These are phyloP conservation scores for Lophiostoma macrostomum DNA, from an alignment of 495 filamentous ascomycete species.

Conservation along the genomic window DNA sequence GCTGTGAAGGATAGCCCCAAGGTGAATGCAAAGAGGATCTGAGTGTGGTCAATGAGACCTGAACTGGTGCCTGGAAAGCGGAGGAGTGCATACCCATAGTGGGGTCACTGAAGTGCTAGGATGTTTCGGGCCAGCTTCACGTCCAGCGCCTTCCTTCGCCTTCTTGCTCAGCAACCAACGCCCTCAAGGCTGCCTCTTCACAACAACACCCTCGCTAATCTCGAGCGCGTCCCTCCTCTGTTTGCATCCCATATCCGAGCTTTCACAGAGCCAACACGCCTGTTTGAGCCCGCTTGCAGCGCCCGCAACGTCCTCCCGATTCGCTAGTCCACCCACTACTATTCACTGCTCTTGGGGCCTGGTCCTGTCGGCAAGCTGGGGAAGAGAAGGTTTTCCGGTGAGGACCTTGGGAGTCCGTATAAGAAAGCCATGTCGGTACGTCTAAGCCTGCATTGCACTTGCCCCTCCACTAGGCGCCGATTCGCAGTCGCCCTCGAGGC, in stretches of 20 bases:
- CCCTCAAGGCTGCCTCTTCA: not conserved
- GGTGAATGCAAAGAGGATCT: too few species aligned
- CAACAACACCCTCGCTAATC: not conserved
- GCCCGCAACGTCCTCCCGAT: not conserved
- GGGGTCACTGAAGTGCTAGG: slow-evolving; percentile 13
- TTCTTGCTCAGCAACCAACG: not conserved
- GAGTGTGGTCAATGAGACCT: too few species aligned
- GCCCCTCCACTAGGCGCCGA: not conserved
- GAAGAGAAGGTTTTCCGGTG: slow-evolving; percentile 82
- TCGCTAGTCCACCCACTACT: slow-evolving; percentile 9
- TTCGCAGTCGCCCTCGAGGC: not conserved
- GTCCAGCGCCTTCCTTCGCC: slow-evolving; percentile 18
- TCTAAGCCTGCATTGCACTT: slow-evolving; percentile 13
- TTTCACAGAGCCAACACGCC: too few species aligned
- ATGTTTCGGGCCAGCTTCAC: slow-evolving; percentile 16
- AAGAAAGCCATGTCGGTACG: slow-evolving; percentile 86
- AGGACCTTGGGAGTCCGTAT: slow-evolving; percentile 65
- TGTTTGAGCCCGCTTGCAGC: not conserved
- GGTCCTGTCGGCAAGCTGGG: slow-evolving; percentile 62
- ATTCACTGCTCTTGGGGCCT: slow-evolving; percentile 17
- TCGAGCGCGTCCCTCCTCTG: not conserved
- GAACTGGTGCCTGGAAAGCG: slow-evolving; percentile 16
- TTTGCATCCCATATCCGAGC: too few species aligned
- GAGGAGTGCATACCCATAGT: slow-evolving; percentile 12
- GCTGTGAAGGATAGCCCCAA: too few species aligned